Conservation (phyloP, 2,329 filamentous ascomycete genomes). For the Aspergillus glaucus region DNA sequence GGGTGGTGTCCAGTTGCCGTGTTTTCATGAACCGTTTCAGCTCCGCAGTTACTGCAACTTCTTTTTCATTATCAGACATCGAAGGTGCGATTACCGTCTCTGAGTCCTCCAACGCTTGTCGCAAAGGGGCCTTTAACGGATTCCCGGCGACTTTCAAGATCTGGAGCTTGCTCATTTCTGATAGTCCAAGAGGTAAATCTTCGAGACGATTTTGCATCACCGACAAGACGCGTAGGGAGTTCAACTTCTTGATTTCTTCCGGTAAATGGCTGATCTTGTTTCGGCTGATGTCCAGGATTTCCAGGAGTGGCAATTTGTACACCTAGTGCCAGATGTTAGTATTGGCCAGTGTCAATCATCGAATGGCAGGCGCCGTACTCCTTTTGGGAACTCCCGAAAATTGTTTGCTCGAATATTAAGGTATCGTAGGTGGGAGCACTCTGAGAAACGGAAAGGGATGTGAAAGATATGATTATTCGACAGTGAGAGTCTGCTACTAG, state of each 20-base stretch:
- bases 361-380: constrained; percentile 43
- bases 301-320: constrained; percentile 75
- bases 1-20: constrained; percentile 34
- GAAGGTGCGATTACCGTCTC: constrained; percentile 58
- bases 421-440: constrained; percentile 44
- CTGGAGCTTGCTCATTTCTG: constrained; percentile 83
- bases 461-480: constrained; percentile 48
- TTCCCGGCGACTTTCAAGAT: constrained; percentile 88
- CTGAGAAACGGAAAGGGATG: constrained; percentile 43
- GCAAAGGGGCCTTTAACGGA: constrained; percentile 72
- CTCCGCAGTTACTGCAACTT: constrained; percentile 54
- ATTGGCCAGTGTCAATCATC: constrained; percentile 4
- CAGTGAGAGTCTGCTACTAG: constrained; percentile 38
- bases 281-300: constrained; percentile 86
- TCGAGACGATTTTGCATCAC: constrained; percentile 82
- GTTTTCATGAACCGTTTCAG: constrained; percentile 53
- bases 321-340: constrained; percentile 50
- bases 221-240: constrained; percentile 81
- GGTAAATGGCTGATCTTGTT: constrained; percentile 77
- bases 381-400: constrained; percentile 56
- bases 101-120: constrained; percentile 59
- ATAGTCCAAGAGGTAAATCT: constrained; percentile 73
- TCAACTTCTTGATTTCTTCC: constrained; percentile 70
- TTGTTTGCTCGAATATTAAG: constrained; percentile 46
- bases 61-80: constrained; percentile 54